Percentiles rank a stretch among this genome's conserved stretches.
Evolutionary conservation across 1,139 yeast species (phyloP).

Genomic region (Kurtzmaniella quercitrusa): DNA sequence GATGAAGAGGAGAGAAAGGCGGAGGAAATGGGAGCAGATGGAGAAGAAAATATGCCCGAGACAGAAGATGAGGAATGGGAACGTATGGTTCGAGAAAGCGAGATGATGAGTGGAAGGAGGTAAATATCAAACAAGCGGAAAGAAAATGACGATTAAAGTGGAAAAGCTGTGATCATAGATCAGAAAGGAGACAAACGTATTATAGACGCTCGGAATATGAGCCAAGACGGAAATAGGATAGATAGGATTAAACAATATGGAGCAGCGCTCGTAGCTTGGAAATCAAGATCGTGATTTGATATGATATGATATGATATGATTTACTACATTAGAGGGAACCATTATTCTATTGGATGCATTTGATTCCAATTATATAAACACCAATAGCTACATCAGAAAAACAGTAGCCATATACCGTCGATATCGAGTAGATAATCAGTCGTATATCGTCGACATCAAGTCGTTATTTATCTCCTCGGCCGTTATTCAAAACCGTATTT

Average conservation of each 20-base stretch:
- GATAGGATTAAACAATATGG: neutral
- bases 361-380: too few relatives aligned
- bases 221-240: neutral
- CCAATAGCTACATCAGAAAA: too few relatives aligned
- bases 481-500: neutral
- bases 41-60: conserved; percentile 28
- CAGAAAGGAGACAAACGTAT: neutral
- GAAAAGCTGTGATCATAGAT: neutral
- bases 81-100: conserved; percentile 62
- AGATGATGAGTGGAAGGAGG: conserved; percentile 18
- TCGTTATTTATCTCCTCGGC: neutral
- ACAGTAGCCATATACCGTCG: too few relatives aligned
- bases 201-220: neutral
- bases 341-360: too few relatives aligned
- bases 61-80: conserved; percentile 75
- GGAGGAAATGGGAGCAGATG: conserved; percentile 28
- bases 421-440: too few relatives aligned
- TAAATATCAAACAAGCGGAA: neutral
- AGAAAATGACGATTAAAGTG: neutral
- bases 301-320: too few relatives aligned
- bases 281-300: neutral
- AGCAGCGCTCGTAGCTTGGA: neutral
- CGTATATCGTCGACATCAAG: too few relatives aligned
- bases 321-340: too few relatives aligned
- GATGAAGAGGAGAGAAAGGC: conserved; percentile 59